phyloP scores from a whole-genome alignment of 202 grass and related monocot genomes.

The Dendrocalamus latiflorus region DNA sequence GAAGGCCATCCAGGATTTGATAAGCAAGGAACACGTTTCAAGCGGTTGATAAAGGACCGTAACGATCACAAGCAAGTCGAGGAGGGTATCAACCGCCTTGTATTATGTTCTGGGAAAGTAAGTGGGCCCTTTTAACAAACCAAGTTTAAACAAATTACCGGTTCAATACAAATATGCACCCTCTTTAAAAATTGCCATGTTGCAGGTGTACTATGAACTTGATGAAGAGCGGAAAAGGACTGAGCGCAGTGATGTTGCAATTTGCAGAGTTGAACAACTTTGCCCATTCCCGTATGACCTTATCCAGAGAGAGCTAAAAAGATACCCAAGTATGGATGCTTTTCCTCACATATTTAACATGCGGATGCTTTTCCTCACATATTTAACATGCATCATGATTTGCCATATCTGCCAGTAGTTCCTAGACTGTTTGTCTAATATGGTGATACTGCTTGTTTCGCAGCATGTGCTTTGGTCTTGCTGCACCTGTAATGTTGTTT shows the following conservation, averaged over 20 bases:
- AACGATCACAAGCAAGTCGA: constrained; percentile 72
- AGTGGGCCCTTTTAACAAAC: background rate
- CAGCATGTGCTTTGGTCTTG: background rate
- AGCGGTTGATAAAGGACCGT: constrained; percentile 71
- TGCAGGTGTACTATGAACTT: constrained; percentile 92
- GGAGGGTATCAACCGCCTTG: constrained; percentile 63
- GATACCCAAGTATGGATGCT: constrained; percentile 73
- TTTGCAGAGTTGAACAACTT: constrained; percentile 83
- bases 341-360: too few relatives aligned
- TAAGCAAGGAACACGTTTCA: constrained; percentile 89
- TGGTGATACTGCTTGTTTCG: background rate
- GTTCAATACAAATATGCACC: background rate
- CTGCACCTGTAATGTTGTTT: background rate
- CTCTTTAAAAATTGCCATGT: constrained; percentile 11
- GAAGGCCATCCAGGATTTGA: constrained; percentile 82
- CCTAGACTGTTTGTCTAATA: background rate
- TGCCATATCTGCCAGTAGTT: background rate
- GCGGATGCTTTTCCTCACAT: too few relatives aligned
- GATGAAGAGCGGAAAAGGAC: constrained; percentile 75
- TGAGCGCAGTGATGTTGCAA: constrained; percentile 62
- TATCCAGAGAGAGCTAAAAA: constrained; percentile 81
- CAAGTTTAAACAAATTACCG: background rate
- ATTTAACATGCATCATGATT: background rate
- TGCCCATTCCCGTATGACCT: constrained; percentile 79
- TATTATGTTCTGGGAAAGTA: constrained; percentile 93